Base-by-base conservation (phyloP, 495 filamentous ascomycete genomes). In the Bathelium albidoporum region DNA sequence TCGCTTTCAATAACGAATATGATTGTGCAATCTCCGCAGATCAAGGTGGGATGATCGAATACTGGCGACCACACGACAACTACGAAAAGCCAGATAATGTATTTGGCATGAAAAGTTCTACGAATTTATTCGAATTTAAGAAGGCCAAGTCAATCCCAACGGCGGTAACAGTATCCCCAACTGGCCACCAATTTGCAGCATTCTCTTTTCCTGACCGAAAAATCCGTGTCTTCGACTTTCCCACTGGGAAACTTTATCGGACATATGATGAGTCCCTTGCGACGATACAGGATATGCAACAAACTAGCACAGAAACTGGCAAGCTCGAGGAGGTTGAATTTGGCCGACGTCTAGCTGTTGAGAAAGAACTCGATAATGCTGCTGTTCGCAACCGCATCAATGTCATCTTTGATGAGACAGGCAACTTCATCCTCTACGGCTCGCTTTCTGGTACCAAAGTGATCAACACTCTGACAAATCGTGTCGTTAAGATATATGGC, bases 101-200 rank as follows among this genome's bases (percentile, higher is more conserved):
- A 20, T 99, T 95, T 71, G 80, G 88, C 58, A 87, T 88, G 70
- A 99, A 99, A 72, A 94, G 89, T 70, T 86, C 86, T 2, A 99
- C 94, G 12, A 90, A 88, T 61, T 81, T 99, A 1, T 97, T 99
- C 72, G 93, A 95, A 36, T 99, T 97, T 78, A 97, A 95, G 69
- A 97, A 78, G 65, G 82, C 90, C 45, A 97, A 96, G 72, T 93
- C 90, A 0, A 80, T 87, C 0, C 91, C 94, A 0, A 81, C 88
- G 18, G 88, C 89, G n/a, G 75, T 99, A 55, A 90, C 88, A 0
- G 82, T 99, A 45, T 96, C 92, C 0, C 90, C 92, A 0, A 87
- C 88, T 0, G 89, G 90, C 7, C 81, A 84, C 32, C 88, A 89
- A 24, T 96, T 97, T 71, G 89, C 88, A 3, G 91, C 91, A 0